phyloP scores from a whole-genome alignment of 2,329 filamentous ascomycete species.

The Nigrograna mackinnonii region DNA sequence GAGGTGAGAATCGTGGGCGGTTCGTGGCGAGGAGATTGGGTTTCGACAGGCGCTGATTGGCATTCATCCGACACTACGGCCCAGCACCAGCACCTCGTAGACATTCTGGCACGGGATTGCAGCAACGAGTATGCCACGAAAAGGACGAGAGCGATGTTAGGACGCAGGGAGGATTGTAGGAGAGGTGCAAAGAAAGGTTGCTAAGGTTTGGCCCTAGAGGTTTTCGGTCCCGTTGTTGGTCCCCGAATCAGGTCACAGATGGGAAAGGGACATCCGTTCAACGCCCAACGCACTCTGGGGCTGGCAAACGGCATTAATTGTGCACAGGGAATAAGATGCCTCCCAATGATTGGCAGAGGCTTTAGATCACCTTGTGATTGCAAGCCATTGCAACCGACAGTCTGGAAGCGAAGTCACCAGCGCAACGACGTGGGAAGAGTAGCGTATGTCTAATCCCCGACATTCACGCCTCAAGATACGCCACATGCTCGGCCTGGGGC shows the following conservation, averaged over 20 bases:
- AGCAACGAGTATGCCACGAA: too few relatives aligned
- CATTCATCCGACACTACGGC: conserved; percentile 11
- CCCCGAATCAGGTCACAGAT: conserved; percentile 5
- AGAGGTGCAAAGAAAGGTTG: conserved; percentile 8
- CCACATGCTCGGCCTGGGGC: background rate
- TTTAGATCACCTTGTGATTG: conserved; percentile 7
- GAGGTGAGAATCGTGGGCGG: conserved; percentile 3
- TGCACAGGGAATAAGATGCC: conserved; percentile 6
- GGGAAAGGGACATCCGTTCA: conserved; percentile 1
- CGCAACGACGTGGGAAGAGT: conserved; percentile 26
- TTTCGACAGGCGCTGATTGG: conserved; percentile 16
- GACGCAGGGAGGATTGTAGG: too few relatives aligned
- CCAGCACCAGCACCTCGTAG: too few relatives aligned
- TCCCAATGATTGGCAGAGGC: conserved; percentile 19
- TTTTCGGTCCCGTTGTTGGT: conserved; percentile 13
- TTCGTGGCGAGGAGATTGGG: conserved; percentile 6
- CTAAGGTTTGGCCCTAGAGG: conserved; percentile 8
- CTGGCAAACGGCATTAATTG: background rate
- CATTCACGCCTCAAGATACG: conserved; percentile 14
- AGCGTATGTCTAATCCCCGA: conserved; percentile 24
- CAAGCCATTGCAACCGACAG: conserved; percentile 30
- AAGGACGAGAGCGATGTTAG: background rate
- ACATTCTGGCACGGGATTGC: too few relatives aligned
- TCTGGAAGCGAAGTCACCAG: conserved; percentile 35
- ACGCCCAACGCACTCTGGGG: background rate